Conservation (phyloP, 1,284 basidiomycete genomes). For the Abortiporus biennis region DNA sequence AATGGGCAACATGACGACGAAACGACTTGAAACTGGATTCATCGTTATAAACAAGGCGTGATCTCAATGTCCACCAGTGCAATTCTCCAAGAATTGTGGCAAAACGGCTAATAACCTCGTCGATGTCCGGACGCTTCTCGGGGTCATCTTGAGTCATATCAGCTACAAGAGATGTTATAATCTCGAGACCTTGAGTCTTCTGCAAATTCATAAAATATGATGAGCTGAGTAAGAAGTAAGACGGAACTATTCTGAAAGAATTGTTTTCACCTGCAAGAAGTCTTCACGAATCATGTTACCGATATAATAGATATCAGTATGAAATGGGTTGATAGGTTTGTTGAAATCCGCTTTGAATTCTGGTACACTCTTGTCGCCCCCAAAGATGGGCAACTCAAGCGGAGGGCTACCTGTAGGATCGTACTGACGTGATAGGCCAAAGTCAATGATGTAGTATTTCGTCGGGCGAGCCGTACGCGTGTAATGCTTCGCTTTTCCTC, state of each 20-base stretch:
- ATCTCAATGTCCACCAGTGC: constrained; percentile 3
- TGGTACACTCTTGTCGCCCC: constrained; percentile 15
- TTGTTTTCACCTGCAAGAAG: constrained; percentile 3
- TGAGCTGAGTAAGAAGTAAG: not conserved
- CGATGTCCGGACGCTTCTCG: constrained; percentile 6
- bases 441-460: constrained; percentile 26
- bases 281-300: constrained; percentile 4
- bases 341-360: constrained; percentile 12
- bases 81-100: constrained; percentile 2
- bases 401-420: constrained; percentile 9
- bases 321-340: constrained; percentile 5
- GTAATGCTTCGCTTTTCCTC: constrained; percentile 2
- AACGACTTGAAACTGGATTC: no score
- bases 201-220: not conserved
- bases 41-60: not conserved
- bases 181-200: constrained; percentile 10
- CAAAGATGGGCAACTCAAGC: constrained; percentile 12
- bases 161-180: constrained; percentile 8
- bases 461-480: constrained; percentile 12
- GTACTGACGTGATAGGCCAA: constrained; percentile 18
- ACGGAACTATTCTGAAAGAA: not conserved
- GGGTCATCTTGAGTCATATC: constrained; percentile 10
- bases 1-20: no score
- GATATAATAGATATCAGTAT: constrained; percentile 6
- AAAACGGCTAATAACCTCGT: constrained; percentile 10